These are phyloP conservation scores for Wolfiporia cocos DNA, from an alignment of 1,284 basidiomycete genomes.

Conservation along the genomic window DNA sequence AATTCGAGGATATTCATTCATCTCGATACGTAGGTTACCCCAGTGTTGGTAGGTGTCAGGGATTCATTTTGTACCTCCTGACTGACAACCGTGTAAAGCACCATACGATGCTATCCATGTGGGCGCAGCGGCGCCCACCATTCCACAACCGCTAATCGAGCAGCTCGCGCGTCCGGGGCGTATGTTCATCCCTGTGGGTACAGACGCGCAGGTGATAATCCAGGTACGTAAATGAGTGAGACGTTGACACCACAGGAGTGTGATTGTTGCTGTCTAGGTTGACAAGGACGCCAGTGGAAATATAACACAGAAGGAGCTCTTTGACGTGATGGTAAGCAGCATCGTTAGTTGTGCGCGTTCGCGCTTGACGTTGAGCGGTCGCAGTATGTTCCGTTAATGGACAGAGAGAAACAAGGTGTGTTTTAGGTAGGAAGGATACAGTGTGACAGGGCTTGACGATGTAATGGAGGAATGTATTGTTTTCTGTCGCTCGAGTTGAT, in stretches of 20 bases:
- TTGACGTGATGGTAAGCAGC: slow-evolving; percentile 70
- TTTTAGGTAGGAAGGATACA: too few relatives aligned
- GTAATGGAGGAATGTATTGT: too few relatives aligned
- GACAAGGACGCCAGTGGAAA: slow-evolving; percentile 77
- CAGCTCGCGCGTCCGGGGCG: slow-evolving; percentile 83
- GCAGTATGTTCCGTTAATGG: slow-evolving; percentile 20
- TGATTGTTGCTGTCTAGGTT: slow-evolving; percentile 39
- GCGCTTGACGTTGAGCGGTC: background rate
- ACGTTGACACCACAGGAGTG: background rate
- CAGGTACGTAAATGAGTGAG: slow-evolving; percentile 14
- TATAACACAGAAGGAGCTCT: slow-evolving; percentile 63
- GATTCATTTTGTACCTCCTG: slow-evolving; percentile 2
- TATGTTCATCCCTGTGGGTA: slow-evolving; percentile 93
- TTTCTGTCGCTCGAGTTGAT: too few relatives aligned
- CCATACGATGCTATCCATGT: slow-evolving; percentile 93
- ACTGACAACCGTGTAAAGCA: slow-evolving; percentile 44
- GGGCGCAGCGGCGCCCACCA: slow-evolving; percentile 80
- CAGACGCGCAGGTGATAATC: slow-evolving; percentile 50
- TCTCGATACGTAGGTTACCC: slow-evolving; percentile 2
- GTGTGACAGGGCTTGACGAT: too few relatives aligned
- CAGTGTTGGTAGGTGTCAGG: slow-evolving; percentile 1
- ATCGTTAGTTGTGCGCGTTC: background rate
- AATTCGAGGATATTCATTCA: background rate
- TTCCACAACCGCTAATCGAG: slow-evolving; percentile 73
- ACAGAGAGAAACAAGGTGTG: slow-evolving; percentile 11